A percentile compares a stretch with the other conserved stretches of the same genome.
Conservation (phyloP, 768 basidiomycete genomes). For the Pleurotus ostreatus region DNA sequence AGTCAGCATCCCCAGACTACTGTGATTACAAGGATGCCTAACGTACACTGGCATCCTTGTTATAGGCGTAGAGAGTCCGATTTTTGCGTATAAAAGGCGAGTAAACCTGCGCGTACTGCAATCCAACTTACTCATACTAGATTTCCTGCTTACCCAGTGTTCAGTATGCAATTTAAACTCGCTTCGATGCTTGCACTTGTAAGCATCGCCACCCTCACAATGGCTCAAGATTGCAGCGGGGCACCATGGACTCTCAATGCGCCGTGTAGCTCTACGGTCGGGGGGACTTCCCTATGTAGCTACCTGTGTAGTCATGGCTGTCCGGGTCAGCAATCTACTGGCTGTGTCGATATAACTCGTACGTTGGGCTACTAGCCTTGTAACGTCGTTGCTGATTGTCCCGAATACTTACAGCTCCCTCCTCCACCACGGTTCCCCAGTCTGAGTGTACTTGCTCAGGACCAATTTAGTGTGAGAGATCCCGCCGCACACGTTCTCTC, state of each 20-base stretch:
- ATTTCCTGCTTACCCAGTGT: background rate
- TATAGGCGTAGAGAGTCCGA: too few species aligned
- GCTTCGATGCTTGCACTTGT: background rate
- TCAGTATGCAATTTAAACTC: background rate
- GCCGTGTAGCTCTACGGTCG: slow-evolving; percentile 4
- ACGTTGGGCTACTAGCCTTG: background rate
- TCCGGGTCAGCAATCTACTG: slow-evolving; percentile 2
- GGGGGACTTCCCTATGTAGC: background rate
- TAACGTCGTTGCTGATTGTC: background rate
- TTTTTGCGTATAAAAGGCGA: too few species aligned
- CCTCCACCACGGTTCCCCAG: slow-evolving; percentile 1
- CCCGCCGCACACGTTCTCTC: too few species aligned
- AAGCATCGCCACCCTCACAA: background rate
- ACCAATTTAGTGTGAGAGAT: background rate
- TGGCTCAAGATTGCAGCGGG: slow-evolving; percentile 1
- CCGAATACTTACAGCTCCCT: background rate
- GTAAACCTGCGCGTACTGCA: too few species aligned
- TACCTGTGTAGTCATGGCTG: slow-evolving; percentile 1
- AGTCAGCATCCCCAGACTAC: too few species aligned
- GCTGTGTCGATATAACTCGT: slow-evolving; percentile 3
- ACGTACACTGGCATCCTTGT: too few species aligned
- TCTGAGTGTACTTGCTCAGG: slow-evolving; percentile 8
- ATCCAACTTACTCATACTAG: background rate
- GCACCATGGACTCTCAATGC: slow-evolving; percentile 4
- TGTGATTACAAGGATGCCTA: too few species aligned